phyloP scores from a whole-genome alignment of 2,329 filamentous ascomycete species.

The Pseudogymnoascus sp. region DNA sequence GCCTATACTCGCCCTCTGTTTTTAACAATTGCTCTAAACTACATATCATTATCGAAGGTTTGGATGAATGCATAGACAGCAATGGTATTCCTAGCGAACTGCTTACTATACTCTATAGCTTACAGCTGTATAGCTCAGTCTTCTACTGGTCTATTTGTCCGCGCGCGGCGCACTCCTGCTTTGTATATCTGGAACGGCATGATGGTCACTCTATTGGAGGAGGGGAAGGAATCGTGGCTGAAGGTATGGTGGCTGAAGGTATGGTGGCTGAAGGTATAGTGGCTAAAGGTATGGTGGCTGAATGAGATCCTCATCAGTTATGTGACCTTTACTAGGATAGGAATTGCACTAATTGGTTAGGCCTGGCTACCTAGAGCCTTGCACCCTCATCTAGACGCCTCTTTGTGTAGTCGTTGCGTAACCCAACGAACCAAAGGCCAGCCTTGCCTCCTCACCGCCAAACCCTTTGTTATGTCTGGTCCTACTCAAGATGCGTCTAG shows the following conservation, averaged over 20 bases:
- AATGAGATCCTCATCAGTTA: not conserved
- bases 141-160: not conserved
- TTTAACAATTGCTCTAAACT: too few species aligned
- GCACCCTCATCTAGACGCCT: not conserved
- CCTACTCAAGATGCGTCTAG: not conserved
- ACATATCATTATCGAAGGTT: too few species aligned
- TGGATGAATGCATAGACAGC: too few species aligned
- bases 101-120: too few species aligned
- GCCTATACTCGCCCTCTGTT: too few species aligned
- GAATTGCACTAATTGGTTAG: not conserved
- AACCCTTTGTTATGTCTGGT: not conserved
- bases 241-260: not conserved
- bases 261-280: not conserved
- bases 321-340: not conserved
- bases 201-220: not conserved
- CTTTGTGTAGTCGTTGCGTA: not conserved
- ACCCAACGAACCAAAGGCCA: not conserved
- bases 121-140: too few species aligned
- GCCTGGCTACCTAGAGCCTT: not conserved
- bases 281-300: too few species aligned
- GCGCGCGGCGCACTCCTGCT: not conserved
- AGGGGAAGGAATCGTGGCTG: slow-evolving; percentile 2
- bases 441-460: not conserved
- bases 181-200: not conserved
- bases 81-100: too few species aligned